phyloP scores from a whole-genome alignment of 805 yeast species.

The Hanseniaspora nectarophila region DNA sequence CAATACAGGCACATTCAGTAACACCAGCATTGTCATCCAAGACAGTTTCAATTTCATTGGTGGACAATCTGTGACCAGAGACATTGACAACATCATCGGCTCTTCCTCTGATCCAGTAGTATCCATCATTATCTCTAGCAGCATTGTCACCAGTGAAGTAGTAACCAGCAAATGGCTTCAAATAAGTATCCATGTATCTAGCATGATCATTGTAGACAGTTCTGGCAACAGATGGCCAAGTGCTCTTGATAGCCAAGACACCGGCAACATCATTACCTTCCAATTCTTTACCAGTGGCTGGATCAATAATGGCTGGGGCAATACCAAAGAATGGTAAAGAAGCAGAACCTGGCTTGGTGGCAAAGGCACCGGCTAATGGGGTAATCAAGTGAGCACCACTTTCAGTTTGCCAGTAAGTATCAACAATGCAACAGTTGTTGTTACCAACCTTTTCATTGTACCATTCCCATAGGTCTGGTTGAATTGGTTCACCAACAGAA shows the following conservation, averaged over 20 bases:
- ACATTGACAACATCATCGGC: constrained; percentile 98
- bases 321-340: constrained; percentile 94
- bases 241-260: constrained; percentile 73
- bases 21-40: constrained; percentile 67
- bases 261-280: constrained; percentile 89
- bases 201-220: constrained; percentile 81
- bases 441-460: constrained; percentile 87
- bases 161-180: constrained; percentile 83
- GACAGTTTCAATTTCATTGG: constrained; percentile 95
- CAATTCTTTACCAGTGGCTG: constrained; percentile 77
- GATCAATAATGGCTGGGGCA: constrained; percentile 82
- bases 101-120: constrained; percentile 95
- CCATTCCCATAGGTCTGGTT: constrained; percentile 98
- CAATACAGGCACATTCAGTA: constrained; percentile 94
- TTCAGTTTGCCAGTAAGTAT: constrained; percentile 99
- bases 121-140: constrained; percentile 92
- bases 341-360: constrained; percentile 95
- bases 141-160: constrained; percentile 99
- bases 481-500: constrained; percentile 97
- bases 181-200: constrained; percentile 80
- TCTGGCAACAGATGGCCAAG: constrained; percentile 99
- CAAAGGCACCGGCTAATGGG: constrained; percentile 87
- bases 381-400: constrained; percentile 92
- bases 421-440: constrained; percentile 77
- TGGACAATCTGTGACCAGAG: constrained; percentile 94